Evolutionary conservation across 768 basidiomycete species (phyloP), one percentile per base, ranked within the genome.

Genomic region (Boletus bicolor): DNA sequence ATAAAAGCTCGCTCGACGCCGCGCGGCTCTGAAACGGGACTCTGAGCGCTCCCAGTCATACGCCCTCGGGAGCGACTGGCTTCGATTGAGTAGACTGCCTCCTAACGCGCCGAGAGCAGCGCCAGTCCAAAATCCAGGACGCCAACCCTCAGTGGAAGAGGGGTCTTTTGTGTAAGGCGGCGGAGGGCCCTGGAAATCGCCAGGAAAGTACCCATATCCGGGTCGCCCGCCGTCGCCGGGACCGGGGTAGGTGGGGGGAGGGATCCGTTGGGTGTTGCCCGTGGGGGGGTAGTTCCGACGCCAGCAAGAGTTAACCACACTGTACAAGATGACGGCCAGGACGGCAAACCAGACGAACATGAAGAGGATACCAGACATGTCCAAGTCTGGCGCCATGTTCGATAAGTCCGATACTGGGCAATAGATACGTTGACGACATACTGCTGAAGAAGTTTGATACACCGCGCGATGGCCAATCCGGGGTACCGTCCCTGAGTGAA

Each of bases 111-210:
- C 94, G 1, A 88, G 64, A 1, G 83, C 81, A 7, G 89, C 83
- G 4, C 93, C 93, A 2, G 89, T 86, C 89, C 86, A 94, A 68
- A 96, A 94, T 4, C 92, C 92, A 11, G 89, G 86, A 41, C 75
- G 70, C 82, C 83, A 85, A 53, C 71, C 72, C 26, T 65, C 68
- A 44, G 9, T 53, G 6, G 68, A 28, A 24, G 70, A 59, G 2
- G 70, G 68, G 35, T 74, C 59, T 48, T 73, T 74, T 17, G 80
- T 78, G 60, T 88, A 85, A 0, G 87, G 84, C 21, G 88, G 85
- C 0, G 79, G 77, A 3, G 77, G 73, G 26, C 79, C 80, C 41
- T 78, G 64, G 61, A 72, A 73, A 34, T 76, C 76, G 3, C 82
- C 77, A 9, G 83, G 79, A 62, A 86, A 87, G 76, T 77, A 79